These are phyloP conservation scores for Teunomyces lycoperdinae DNA, from an alignment of 805 yeast species.

Conservation along the genomic window DNA sequence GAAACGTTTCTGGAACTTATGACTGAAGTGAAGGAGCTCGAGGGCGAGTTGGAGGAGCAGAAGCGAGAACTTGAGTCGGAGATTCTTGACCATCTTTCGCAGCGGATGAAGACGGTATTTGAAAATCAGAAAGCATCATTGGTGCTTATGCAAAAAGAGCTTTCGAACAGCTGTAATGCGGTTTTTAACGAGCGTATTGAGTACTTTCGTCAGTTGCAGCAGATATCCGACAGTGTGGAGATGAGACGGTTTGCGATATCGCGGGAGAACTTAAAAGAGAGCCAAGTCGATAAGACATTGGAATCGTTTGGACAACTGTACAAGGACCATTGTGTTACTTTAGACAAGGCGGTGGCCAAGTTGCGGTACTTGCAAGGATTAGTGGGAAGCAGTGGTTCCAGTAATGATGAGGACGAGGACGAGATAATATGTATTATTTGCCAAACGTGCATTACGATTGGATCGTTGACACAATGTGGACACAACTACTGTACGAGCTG, in stretches of 20 bases:
- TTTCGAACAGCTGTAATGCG: slow-evolving; percentile 52
- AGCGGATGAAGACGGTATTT: slow-evolving; percentile 27
- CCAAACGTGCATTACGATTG: slow-evolving; percentile 62
- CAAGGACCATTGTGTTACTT: slow-evolving; percentile 7
- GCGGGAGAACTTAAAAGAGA: slow-evolving; percentile 24
- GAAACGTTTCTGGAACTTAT: slow-evolving; percentile 34
- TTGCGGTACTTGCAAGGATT: slow-evolving; percentile 33
- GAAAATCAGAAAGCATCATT: slow-evolving; percentile 45
- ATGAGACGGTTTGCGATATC: slow-evolving; percentile 26
- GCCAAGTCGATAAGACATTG: slow-evolving; percentile 6
- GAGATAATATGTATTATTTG: slow-evolving; percentile 74
- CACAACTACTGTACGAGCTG: slow-evolving; percentile 88
- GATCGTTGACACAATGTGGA: slow-evolving; percentile 86
- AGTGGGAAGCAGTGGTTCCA: slow-evolving; percentile 6
- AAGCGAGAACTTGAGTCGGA: slow-evolving; percentile 16
- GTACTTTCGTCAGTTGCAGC: slow-evolving; percentile 83
- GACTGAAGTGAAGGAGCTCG: slow-evolving; percentile 24
- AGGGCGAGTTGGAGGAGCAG: slow-evolving; percentile 23
- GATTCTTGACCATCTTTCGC: slow-evolving; percentile 18
- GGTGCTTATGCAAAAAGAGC: slow-evolving; percentile 42
- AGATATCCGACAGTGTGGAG: slow-evolving; percentile 77
- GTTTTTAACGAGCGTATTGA: slow-evolving; percentile 77
- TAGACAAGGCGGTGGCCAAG: slow-evolving; percentile 34
- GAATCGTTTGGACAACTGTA: not conserved
- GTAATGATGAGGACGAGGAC: slow-evolving; percentile 22